phyloP scores from a whole-genome alignment of 495 filamentous ascomycete species.

The Trichoderma gamsii region DNA sequence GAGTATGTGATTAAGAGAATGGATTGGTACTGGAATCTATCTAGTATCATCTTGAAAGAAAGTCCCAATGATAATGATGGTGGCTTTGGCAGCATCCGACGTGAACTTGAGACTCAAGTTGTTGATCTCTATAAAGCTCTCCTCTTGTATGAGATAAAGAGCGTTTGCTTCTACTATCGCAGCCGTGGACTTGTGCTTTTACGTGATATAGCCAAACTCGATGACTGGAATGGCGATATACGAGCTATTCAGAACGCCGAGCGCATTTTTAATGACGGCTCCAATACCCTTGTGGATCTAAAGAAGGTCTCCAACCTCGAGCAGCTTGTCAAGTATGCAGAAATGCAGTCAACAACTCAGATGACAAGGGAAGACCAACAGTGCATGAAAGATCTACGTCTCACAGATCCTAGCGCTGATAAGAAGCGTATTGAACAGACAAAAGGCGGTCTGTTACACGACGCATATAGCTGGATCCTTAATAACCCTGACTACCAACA shows the following conservation, averaged over 20 bases:
- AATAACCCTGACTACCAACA: slow-evolving; percentile 31
- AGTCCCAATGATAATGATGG: slow-evolving; percentile 18
- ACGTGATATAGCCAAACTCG: slow-evolving; percentile 19
- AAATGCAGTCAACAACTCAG: slow-evolving; percentile 4
- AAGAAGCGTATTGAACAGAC: slow-evolving; percentile 34
- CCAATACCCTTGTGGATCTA: slow-evolving; percentile 17
- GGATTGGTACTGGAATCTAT: slow-evolving; percentile 32
- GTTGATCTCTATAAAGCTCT: slow-evolving; percentile 28
- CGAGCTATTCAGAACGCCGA: slow-evolving; percentile 24
- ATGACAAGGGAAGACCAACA: slow-evolving; percentile 14
- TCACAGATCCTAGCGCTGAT: slow-evolving; percentile 31
- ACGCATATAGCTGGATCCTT: slow-evolving; percentile 41
- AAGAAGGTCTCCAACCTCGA: slow-evolving; percentile 16
- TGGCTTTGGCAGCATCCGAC: slow-evolving; percentile 14
- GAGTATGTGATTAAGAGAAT: slow-evolving; percentile 30
- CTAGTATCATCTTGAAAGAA: slow-evolving; percentile 23
- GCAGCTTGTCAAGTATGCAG: slow-evolving; percentile 15
- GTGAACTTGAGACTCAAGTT: slow-evolving; percentile 19
- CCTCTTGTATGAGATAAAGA: slow-evolving; percentile 32
- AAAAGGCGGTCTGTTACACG: slow-evolving; percentile 37
- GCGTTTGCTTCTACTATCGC: slow-evolving; percentile 30
- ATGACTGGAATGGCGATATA: slow-evolving; percentile 26
- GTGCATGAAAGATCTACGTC: slow-evolving; percentile 25
- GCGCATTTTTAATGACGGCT: slow-evolving; percentile 20
- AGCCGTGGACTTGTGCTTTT: slow-evolving; percentile 24